phyloP scores from a whole-genome alignment of 2,329 filamentous ascomycete genomes.

The Teratosphaeria zuluensis region DNA sequence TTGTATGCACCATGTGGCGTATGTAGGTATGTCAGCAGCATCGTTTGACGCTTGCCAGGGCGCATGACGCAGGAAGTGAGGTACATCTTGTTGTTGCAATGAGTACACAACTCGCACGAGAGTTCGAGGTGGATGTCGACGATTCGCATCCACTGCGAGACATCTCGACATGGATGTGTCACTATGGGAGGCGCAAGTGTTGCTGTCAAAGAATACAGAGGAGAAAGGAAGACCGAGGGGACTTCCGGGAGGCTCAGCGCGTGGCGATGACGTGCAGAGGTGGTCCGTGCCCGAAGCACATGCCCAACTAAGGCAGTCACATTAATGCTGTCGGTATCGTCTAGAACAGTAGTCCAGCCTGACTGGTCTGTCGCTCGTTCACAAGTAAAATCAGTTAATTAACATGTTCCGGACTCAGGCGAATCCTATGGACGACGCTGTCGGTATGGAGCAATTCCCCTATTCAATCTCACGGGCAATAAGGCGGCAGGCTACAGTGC shows the following conservation, averaged over 20 bases:
- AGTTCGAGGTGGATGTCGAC: too few relatives aligned
- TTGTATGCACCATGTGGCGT: too few relatives aligned
- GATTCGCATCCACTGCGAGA: too few relatives aligned
- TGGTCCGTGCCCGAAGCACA: neutral
- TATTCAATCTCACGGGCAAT: neutral
- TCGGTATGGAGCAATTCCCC: constrained; percentile 38
- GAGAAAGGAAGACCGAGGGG: neutral
- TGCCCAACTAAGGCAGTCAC: neutral
- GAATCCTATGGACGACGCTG: constrained; percentile 58
- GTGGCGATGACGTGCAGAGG: neutral
- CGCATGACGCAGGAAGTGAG: too few relatives aligned
- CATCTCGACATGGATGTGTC: too few relatives aligned
- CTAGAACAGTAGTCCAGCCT: neutral
- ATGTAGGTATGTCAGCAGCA: too few relatives aligned
- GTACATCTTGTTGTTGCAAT: too few relatives aligned
- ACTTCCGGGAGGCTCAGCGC: neutral
- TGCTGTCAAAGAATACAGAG: too few relatives aligned
- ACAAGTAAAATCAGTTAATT: neutral
- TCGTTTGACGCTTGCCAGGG: too few relatives aligned
- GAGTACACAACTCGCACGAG: too few relatives aligned
- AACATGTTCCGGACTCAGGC: constrained; percentile 37
- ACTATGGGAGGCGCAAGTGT: too few relatives aligned
- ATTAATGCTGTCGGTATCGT: neutral
- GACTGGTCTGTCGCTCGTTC: neutral
- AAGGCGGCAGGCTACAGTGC: too few relatives aligned